Base-by-base conservation (phyloP, 257 asterid genomes). In the Oldenlandia corymbosa region DNA sequence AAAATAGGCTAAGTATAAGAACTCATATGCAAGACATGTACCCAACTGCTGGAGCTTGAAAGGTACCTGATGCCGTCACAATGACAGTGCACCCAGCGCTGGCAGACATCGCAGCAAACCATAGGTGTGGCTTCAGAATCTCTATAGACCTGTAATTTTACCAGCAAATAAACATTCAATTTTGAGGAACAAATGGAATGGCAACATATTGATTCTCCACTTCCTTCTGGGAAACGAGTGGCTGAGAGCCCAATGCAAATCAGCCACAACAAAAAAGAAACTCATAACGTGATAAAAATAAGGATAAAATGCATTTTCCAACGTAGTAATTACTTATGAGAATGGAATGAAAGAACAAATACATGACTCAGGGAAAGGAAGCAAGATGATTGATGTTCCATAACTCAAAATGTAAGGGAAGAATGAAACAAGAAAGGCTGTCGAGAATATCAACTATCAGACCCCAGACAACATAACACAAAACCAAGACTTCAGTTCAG, bases 91-190 rank as follows among this genome's bases (percentile, higher is more conserved):
- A 93, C 99, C 99, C 99, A 93, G 62, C 84, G 87, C 78, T 93
- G 89, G 69, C 99, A 93, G 73, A 84, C 76, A 76, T 93, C 99
- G 65, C 99, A 93, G 82, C 99, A 93, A 42, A 93, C 97, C 97
- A 93, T 93, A 55, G 97, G 99, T 69, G 95, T 87, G 60, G 99
- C 81, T 80, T 93, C 97, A 68, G 99, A 93, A 85, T 93, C 97
- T 76, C 99, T 83, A 63, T 93, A 93, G 53, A 93, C 97, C 97
- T 93, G 80, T 76, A 70, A 67, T 62, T 67, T 60, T 65, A 2
- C 47, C 70, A 69, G 42, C 47, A 62, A 59, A 53, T 43, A 71
- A 56, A 58, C 34, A 81, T 64, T 59, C 66, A 70, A 69, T 23
- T 50, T 23, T 53, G 24, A 4, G 52, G 30, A 30, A 43, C 43